Evolutionary conservation across 352 stramenopile genomes (phyloP).

Genomic region (Phytophthora meadii): DNA sequence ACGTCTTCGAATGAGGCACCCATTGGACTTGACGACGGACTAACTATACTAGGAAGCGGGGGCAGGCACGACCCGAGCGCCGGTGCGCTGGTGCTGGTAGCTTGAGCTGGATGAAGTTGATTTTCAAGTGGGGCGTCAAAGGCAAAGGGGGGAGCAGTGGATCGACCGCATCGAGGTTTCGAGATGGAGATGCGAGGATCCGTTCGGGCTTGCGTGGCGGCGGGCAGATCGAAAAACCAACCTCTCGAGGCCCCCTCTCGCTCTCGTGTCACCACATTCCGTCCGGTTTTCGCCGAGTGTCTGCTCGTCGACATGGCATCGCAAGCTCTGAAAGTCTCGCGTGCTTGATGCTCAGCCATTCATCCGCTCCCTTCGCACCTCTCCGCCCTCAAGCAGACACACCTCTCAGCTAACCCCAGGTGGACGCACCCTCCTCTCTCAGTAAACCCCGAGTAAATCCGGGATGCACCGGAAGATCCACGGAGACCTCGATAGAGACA

Average conservation of each 20-base stretch:
- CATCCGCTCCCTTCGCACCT: slow-evolving; percentile 15
- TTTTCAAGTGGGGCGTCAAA: slow-evolving; percentile 25
- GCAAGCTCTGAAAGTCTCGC: slow-evolving; percentile 9
- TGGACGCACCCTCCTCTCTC: slow-evolving; percentile 16
- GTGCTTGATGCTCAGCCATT: slow-evolving; percentile 25
- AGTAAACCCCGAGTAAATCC: slow-evolving; percentile 25
- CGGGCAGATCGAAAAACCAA: slow-evolving; percentile 14
- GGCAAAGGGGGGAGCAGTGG: neutral
- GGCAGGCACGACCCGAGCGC: slow-evolving; percentile 1
- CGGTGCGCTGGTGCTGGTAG: slow-evolving; percentile 4
- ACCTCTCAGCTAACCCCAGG: slow-evolving; percentile 28
- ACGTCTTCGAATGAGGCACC: slow-evolving; percentile 47
- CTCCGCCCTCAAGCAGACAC: slow-evolving; percentile 7
- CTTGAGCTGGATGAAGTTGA: slow-evolving; percentile 31
- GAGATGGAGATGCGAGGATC: neutral
- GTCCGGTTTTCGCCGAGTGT: slow-evolving; percentile 18
- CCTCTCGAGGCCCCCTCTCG: slow-evolving; percentile 14
- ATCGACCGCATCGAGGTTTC: neutral
- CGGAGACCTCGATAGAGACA: slow-evolving; percentile 18
- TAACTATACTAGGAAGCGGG: no score
- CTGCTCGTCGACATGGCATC: slow-evolving; percentile 25
- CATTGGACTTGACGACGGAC: slow-evolving; percentile 27
- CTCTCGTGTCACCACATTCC: slow-evolving; percentile 13
- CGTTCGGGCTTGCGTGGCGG: neutral
- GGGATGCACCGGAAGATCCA: slow-evolving; percentile 28